phyloP scores from a whole-genome alignment of 2,329 filamentous ascomycete species.

The Penicillium sumatraense region DNA sequence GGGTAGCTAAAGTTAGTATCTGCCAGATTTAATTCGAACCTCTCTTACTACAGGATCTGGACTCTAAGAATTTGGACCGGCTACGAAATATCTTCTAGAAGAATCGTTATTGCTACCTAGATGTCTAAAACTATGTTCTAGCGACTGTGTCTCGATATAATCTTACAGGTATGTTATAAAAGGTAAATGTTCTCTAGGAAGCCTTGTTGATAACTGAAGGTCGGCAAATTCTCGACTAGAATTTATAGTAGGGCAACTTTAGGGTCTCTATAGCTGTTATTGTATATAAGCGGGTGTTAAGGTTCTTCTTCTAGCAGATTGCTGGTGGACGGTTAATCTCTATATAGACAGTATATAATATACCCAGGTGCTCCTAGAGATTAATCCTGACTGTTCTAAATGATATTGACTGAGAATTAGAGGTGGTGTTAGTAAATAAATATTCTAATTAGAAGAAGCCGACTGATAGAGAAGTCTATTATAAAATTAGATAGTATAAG shows the following conservation, averaged over 20 bases:
- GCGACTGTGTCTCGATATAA: conserved; percentile 11
- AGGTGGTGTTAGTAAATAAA: conserved; percentile 18
- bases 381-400: conserved; percentile 4
- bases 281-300: conserved; percentile 21
- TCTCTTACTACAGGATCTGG: conserved; percentile 1
- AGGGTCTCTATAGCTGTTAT: conserved; percentile 31
- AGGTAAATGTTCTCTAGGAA: neutral
- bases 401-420: conserved; percentile 23
- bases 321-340: conserved; percentile 37
- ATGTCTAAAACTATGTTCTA: conserved; percentile 14
- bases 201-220: conserved; percentile 2
- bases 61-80: conserved; percentile 16
- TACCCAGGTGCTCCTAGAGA: neutral
- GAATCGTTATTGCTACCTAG: conserved; percentile 11
- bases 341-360: conserved; percentile 28
- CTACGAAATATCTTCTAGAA: conserved; percentile 16
- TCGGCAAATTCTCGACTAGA: conserved; percentile 18
- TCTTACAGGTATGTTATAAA: neutral
- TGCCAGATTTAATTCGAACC: conserved; percentile 20
- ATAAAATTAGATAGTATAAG: conserved; percentile 24
- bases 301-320: conserved; percentile 23
- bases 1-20: conserved; percentile 31
- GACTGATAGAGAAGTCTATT: conserved; percentile 16
- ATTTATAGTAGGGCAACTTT: conserved; percentile 27
- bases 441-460: conserved; percentile 25